Evolutionary conservation across 148 eudicot genomes (phyloP).

Genomic region (Camellia sinensis): DNA sequence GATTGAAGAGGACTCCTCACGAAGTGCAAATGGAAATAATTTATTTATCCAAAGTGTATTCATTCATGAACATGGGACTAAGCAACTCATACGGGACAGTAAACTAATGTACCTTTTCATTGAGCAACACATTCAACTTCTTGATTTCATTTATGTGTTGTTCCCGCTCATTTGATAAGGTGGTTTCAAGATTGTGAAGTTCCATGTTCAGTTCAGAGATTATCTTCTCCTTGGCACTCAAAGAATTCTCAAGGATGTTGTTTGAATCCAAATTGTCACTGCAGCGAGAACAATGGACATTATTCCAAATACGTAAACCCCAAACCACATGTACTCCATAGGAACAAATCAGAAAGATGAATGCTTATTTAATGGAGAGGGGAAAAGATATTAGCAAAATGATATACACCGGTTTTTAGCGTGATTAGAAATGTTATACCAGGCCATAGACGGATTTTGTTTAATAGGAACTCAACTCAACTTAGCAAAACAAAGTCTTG

Average conservation of each 20-base stretch:
- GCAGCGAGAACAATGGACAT: constrained; percentile 29
- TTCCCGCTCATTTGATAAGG: constrained; percentile 77
- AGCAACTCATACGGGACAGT: background rate
- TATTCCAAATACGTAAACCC: constrained; percentile 3
- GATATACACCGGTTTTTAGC: background rate
- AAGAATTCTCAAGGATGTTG: constrained; percentile 81
- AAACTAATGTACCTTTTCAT: constrained; percentile 60
- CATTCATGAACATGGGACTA: background rate
- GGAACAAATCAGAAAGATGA: constrained; percentile 5
- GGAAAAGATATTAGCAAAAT: background rate
- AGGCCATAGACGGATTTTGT: background rate
- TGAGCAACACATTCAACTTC: constrained; percentile 70
- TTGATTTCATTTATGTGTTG: constrained; percentile 73
- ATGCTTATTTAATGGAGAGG: no score
- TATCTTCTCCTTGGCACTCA: constrained; percentile 87
- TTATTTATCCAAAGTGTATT: background rate
- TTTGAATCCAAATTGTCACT: constrained; percentile 81
- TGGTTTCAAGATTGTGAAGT: constrained; percentile 84
- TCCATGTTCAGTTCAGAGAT: constrained; percentile 93
- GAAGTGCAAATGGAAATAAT: background rate
- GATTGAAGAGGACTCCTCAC: background rate
- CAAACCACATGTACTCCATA: constrained; percentile 1
- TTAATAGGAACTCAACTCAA: background rate
- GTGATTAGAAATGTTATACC: background rate
- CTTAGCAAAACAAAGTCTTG: background rate